Conservation (phyloP, 2,329 filamentous ascomycete genomes). For the Clonostachys rhizophaga region DNA sequence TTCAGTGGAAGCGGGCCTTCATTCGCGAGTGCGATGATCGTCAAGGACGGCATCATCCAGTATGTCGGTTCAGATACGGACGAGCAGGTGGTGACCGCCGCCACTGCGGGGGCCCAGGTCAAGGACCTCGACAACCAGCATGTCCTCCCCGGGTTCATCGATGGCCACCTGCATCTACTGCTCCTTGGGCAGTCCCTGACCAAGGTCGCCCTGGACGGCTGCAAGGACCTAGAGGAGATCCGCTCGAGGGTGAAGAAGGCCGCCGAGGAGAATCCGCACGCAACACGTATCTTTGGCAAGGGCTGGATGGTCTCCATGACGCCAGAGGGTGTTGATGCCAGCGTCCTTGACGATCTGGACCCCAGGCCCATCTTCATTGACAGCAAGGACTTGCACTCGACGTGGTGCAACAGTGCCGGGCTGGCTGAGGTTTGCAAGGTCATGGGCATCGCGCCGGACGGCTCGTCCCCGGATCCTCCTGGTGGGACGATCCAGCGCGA, state of each 20-base stretch:
- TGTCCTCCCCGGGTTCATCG: conserved; percentile 51
- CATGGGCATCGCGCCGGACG: conserved; percentile 31
- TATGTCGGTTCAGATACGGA: conserved; percentile 23
- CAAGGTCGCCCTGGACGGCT: conserved; percentile 43
- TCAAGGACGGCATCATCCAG: conserved; percentile 23
- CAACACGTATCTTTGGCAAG: conserved; percentile 44
- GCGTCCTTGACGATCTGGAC: conserved; percentile 44
- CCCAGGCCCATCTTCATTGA: conserved; percentile 51
- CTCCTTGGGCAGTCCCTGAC: conserved; percentile 47
- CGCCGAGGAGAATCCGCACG: conserved; percentile 38
- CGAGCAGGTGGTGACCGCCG: conserved; percentile 11
- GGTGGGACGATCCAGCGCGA: conserved; percentile 50
- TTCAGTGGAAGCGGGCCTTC: conserved; percentile 14
- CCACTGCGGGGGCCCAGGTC: conserved; percentile 10
- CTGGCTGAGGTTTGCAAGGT: conserved; percentile 31
- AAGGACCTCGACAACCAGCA: conserved; percentile 23
- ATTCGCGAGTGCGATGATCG: conserved; percentile 23
- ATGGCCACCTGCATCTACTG: conserved; percentile 53
- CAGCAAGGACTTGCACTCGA: conserved; percentile 50
- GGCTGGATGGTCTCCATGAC: conserved; percentile 53
- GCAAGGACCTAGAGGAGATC: conserved; percentile 44
- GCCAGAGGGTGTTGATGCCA: conserved; percentile 35
- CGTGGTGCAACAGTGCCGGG: conserved; percentile 50
- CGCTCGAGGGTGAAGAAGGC: conserved; percentile 36
- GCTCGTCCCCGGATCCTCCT: conserved; percentile 32